Evolutionary conservation across 495 filamentous ascomycete genomes (phyloP).

Genomic region (Podospora appendiculata): DNA sequence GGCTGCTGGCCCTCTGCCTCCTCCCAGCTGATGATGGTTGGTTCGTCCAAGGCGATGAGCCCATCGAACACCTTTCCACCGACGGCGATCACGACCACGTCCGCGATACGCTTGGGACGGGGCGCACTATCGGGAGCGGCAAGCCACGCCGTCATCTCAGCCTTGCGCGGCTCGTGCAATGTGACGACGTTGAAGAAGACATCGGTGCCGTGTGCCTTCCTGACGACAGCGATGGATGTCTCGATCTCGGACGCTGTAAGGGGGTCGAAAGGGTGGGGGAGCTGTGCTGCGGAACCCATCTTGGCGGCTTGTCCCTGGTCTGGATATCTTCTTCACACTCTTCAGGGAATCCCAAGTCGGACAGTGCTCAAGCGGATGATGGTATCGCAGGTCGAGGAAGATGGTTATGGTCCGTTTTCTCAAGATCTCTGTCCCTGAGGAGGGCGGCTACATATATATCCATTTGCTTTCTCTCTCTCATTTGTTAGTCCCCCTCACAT

Average conservation of each 20-base stretch:
- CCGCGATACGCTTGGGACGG: conserved; percentile 66
- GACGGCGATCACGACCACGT: conserved; percentile 78
- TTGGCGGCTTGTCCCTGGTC: background rate
- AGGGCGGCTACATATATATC: background rate
- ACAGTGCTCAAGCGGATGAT: background rate
- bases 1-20: conserved; percentile 76
- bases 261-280: conserved; percentile 75
- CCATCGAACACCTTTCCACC: conserved; percentile 82
- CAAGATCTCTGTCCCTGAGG: background rate
- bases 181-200: conserved; percentile 86
- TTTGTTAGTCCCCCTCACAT: background rate
- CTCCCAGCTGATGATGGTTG: conserved; percentile 69
- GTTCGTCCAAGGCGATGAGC: conserved; percentile 65
- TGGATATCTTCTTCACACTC: background rate
- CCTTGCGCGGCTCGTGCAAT: conserved; percentile 82
- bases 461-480: background rate
- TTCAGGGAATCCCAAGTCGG: background rate
- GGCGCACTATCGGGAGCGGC: conserved; percentile 50
- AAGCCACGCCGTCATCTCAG: conserved; percentile 79
- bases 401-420: background rate
- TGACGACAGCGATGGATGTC: conserved; percentile 58
- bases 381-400: background rate
- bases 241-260: conserved; percentile 74
- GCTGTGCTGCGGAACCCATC: conserved; percentile 16
- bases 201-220: conserved; percentile 54